A percentile compares a stretch with the other conserved stretches of the same genome.
phyloP scores from a whole-genome alignment of 2,329 filamentous ascomycete species.

The Penicillium brasilianum region DNA sequence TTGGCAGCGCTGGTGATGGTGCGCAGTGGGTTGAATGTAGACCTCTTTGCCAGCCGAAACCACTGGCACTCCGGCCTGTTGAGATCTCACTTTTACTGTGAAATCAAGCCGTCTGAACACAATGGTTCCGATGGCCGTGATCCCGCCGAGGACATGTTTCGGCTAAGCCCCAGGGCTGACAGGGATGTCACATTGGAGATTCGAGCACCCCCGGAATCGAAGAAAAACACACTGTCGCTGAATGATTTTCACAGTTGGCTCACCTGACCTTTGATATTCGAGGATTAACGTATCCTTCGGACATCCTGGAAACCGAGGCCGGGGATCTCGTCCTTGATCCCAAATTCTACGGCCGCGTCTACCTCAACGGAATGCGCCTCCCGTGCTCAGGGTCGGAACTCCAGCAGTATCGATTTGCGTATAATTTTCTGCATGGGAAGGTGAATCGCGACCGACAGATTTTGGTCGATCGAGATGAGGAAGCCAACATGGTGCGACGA shows the following conservation, averaged over 20 bases:
- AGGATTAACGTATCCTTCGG: not conserved
- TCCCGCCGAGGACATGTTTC: not conserved
- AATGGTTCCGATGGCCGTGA: not conserved
- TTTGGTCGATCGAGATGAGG: not conserved
- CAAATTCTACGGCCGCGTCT: not conserved
- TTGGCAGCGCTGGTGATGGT: conserved; percentile 2
- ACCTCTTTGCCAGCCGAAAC: not conserved
- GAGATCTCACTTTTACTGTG: not conserved
- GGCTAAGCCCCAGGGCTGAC: not conserved
- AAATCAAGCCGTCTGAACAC: not conserved
- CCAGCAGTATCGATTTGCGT: too few relatives aligned
- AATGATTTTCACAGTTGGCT: not conserved
- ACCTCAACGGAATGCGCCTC: not conserved
- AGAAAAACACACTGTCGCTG: not conserved
- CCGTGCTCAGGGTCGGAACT: not conserved
- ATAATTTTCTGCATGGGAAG: too few relatives aligned
- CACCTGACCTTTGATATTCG: not conserved
- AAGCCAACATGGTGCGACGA: not conserved
- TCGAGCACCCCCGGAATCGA: not conserved
- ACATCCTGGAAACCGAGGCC: not conserved
- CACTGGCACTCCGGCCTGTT: not conserved
- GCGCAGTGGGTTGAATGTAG: not conserved
- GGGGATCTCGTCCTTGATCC: not conserved
- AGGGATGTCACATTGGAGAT: not conserved
- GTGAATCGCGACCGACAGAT: too few relatives aligned